Percentiles rank a stretch among this genome's conserved stretches.
Evolutionary conservation across 768 basidiomycete species (phyloP).

Genomic region (Lenzites betulinus): DNA sequence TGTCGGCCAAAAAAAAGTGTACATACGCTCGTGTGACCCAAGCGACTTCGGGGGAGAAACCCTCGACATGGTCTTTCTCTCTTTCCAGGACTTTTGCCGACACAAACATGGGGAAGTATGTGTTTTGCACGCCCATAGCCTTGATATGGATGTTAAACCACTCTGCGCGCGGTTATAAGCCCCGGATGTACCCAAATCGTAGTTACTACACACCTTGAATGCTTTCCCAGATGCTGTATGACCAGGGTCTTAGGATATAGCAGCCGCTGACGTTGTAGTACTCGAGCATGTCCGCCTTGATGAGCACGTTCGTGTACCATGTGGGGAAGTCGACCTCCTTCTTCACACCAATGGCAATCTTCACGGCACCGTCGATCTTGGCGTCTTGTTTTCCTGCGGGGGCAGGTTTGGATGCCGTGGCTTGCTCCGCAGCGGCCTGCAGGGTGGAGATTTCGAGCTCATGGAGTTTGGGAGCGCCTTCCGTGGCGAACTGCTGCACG

Average conservation of each 20-base stretch:
- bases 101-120: slow-evolving; percentile 99
- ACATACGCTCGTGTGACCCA: slow-evolving; percentile 97
- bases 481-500: slow-evolving; percentile 69
- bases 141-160: slow-evolving; percentile 96
- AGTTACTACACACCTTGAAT: slow-evolving; percentile 70
- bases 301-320: slow-evolving; percentile 94
- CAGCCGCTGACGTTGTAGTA: slow-evolving; percentile 99
- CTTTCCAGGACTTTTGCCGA: slow-evolving; percentile 89
- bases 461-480: slow-evolving; percentile 56
- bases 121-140: slow-evolving; percentile 93
- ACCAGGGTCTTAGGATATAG: slow-evolving; percentile 98
- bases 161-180: slow-evolving; percentile 43
- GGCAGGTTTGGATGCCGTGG: slow-evolving; percentile 37
- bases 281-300: slow-evolving; percentile 98
- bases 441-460: slow-evolving; percentile 74
- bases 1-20: too few species aligned
- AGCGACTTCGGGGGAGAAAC: slow-evolving; percentile 99
- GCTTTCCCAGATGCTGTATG: slow-evolving; percentile 94
- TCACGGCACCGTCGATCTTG: slow-evolving; percentile 85
- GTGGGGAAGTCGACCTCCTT: slow-evolving; percentile 94
- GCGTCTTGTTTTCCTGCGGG: slow-evolving; percentile 65
- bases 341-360: slow-evolving; percentile 93
- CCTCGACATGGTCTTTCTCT: slow-evolving; percentile 98
- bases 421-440: slow-evolving; percentile 46
- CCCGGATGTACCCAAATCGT: not conserved